Base-by-base conservation (phyloP, 805 yeast species). In the Wickerhamomyces ciferrii region DNA sequence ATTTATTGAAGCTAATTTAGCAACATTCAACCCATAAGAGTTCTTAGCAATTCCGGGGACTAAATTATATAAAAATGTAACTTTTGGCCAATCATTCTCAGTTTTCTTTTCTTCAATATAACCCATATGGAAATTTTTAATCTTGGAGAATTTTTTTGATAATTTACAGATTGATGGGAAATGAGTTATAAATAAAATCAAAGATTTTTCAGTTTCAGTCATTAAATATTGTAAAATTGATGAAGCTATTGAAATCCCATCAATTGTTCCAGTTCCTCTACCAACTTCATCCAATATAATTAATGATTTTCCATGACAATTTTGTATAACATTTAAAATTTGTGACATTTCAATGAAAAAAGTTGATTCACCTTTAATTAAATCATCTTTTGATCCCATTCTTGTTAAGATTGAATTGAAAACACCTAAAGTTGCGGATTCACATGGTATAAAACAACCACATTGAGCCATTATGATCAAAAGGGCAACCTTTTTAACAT, bases 381-480 rank as follows among this genome's bases (percentile, higher is more conserved):
- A 96, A 3, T 97, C 91, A 63, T 94, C 99, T 10, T 97, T 94
- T 2, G 99, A 97, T 7, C 99, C 99, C 42, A 94, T 97, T 58
- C 99, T 80, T 5, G 98, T 95, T 48, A 92, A 74, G 5, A 94
- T 84, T 2, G 96, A 87, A 64, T 90, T 97, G 52, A 91, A 89
- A 5, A 94, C 70, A 13, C 89, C 83, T 20, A 94, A 62, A 54
- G 86, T 88, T 0, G 97, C 91, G 24, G 73, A 79, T 31, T 71
- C 76, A 44, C 87, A 86, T 1, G 99, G 99, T 23, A 91, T 79
- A 60, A 84, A 91, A 48, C 94, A 84, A 1, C 97, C 97, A 31
- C 87, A 76, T 62, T 90, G 97, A 19, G 87, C 87, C 87, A 90
- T 75, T 43, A 90, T 70, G 2, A 91, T 83, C 42, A 89, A 80